phyloP scores from a whole-genome alignment of 2,329 filamentous ascomycete genomes.

The Colletotrichum simmondsii region DNA sequence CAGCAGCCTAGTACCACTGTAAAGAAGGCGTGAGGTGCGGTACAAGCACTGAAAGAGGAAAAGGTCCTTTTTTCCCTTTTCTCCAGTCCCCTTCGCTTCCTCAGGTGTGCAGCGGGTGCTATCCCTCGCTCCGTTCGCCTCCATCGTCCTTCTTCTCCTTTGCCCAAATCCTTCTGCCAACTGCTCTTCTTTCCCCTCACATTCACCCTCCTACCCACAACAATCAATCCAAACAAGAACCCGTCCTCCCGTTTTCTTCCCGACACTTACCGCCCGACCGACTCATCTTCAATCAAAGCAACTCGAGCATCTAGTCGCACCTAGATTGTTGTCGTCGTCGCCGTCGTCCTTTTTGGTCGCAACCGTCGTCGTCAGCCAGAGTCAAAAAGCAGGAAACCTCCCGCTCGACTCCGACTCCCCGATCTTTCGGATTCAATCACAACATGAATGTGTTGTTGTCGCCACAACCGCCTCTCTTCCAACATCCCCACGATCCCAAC shows the following conservation, averaged over 20 bases:
- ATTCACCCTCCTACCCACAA: slow-evolving; percentile 22
- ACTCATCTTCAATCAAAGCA: neutral
- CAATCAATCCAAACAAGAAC: slow-evolving; percentile 9
- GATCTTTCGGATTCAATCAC: slow-evolving; percentile 4
- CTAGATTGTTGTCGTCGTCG: slow-evolving; percentile 25
- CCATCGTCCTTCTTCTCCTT: slow-evolving; percentile 16
- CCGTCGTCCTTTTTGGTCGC: slow-evolving; percentile 13
- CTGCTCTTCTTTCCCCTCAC: slow-evolving; percentile 33
- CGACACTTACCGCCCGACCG: slow-evolving; percentile 4
- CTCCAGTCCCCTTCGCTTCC: slow-evolving; percentile 16
- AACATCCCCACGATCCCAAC: slow-evolving; percentile 67
- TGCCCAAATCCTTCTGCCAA: slow-evolving; percentile 14
- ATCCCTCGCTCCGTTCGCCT: slow-evolving; percentile 22
- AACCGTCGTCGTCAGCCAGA: slow-evolving; percentile 32
- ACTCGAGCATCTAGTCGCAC: slow-evolving; percentile 21
- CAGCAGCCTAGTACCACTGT: neutral
- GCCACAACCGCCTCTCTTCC: slow-evolving; percentile 68
- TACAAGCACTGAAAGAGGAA: slow-evolving; percentile 9
- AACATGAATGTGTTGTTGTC: slow-evolving; percentile 73
- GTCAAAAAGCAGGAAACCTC: slow-evolving; percentile 3
- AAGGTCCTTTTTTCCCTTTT: slow-evolving; percentile 15
- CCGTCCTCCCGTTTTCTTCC: neutral
- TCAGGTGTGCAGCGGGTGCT: neutral
- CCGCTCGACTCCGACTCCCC: slow-evolving; percentile 11
- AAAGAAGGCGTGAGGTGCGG: neutral